A percentile compares a stretch with the other conserved stretches of the same genome.
phyloP scores from a whole-genome alignment of 2,329 filamentous ascomycete species.

The Chrysoporthe cubensis region DNA sequence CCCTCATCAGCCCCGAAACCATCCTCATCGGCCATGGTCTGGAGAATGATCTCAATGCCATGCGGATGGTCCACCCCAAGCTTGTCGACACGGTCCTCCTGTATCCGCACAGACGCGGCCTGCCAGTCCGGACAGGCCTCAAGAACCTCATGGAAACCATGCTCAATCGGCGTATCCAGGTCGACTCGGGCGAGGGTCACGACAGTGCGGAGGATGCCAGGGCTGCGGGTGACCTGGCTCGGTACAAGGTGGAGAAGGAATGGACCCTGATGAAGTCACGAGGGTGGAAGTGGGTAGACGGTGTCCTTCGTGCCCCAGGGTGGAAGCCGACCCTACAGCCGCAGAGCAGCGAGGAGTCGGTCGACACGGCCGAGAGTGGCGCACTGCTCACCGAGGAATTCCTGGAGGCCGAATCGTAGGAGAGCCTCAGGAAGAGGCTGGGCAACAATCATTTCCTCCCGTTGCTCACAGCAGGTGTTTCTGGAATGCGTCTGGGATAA shows the following conservation, averaged over 20 bases:
- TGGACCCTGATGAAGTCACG: constrained; percentile 69
- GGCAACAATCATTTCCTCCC: constrained; percentile 12
- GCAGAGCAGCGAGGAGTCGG: constrained; percentile 23
- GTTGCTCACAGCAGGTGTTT: constrained; percentile 7
- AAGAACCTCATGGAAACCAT: constrained; percentile 72
- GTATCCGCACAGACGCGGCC: constrained; percentile 75
- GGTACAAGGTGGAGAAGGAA: constrained; percentile 68
- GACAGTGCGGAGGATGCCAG: constrained; percentile 92
- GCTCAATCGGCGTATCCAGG: constrained; percentile 79
- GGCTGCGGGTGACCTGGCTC: constrained; percentile 84
- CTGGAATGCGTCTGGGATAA: not conserved
- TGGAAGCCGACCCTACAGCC: constrained; percentile 11
- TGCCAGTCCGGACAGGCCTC: constrained; percentile 80
- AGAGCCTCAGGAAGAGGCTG: not conserved
- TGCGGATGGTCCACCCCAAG: constrained; percentile 81
- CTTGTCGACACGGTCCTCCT: constrained; percentile 86
- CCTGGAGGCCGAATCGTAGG: constrained; percentile 37
- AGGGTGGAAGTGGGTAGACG: constrained; percentile 68
- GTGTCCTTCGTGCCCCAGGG: constrained; percentile 33
- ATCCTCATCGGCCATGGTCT: constrained; percentile 91
- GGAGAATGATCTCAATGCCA: constrained; percentile 90
- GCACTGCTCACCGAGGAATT: constrained; percentile 44
- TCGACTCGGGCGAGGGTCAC: constrained; percentile 69
- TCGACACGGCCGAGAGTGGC: constrained; percentile 14
- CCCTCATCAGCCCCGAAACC: constrained; percentile 73